Evolutionary conservation across 257 asterid genomes (phyloP).

Genomic region (Cynanchum wilfordii): DNA sequence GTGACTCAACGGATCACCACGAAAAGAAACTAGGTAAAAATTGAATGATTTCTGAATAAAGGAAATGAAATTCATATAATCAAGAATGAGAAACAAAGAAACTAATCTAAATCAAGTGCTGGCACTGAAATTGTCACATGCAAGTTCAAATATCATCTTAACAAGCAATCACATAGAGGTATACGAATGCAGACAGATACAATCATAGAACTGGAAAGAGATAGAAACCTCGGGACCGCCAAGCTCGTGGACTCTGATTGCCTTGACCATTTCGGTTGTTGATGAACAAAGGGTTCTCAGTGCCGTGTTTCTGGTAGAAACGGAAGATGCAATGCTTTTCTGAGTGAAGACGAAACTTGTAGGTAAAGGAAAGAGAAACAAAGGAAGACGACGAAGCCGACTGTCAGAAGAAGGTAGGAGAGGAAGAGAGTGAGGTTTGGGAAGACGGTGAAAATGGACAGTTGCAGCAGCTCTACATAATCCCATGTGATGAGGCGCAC

Average conservation of each 20-base stretch:
- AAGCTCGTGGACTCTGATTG: constrained; percentile 59
- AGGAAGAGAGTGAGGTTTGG: background rate
- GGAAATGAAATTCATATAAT: background rate
- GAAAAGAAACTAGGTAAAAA: background rate
- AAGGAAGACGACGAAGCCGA: background rate
- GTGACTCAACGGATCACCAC: background rate
- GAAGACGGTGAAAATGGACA: background rate
- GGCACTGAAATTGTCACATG: background rate
- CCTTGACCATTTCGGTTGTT: constrained; percentile 52
- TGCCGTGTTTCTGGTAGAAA: background rate
- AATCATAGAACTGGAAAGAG: background rate
- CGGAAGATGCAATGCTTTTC: background rate
- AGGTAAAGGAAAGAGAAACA: background rate
- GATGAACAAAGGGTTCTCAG: constrained; percentile 27
- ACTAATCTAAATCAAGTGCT: background rate
- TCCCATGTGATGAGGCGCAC: background rate
- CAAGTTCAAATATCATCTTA: too few relatives aligned
- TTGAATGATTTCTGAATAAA: background rate
- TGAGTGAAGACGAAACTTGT: background rate
- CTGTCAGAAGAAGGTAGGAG: too few relatives aligned
- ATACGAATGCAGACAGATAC: background rate
- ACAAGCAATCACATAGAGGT: background rate
- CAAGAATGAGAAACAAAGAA: background rate
- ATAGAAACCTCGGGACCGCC: constrained; percentile 62
- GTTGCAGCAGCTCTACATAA: background rate